Base-by-base conservation (phyloP, 208 protist species). In the Porcisia hertigi region DNA sequence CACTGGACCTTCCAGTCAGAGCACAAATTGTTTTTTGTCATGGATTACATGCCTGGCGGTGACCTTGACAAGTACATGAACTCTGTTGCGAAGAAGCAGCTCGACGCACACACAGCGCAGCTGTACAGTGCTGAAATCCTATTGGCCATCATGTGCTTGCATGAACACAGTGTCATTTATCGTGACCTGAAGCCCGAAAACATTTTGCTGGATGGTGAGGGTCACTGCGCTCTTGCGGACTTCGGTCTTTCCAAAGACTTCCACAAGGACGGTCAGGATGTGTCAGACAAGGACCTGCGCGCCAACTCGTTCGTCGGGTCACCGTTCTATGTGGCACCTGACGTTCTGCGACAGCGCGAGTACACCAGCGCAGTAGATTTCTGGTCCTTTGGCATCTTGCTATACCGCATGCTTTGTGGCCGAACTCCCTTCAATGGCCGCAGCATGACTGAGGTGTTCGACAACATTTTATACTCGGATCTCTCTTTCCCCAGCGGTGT, bases 311-410 rank as follows among this genome's bases (percentile, higher is more conserved):
- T 98, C 78, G 95, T 97, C 14, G 97, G 97, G 53, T 97, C 96
- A 9, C 96, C 96, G 41, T 96, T 97, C 83, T 98, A 98, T 86
- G 92, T 98, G 45, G 94, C 98, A 1, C 96, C 98, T 12, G 98
- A 99, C 84, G 96, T 99, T 65, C 86, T 99, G 30, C 86, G 89
- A 54, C 92, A 97, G 45, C 87, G 88, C 52, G 95, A 97, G 59
- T 98, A 99, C 91, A 98, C 98, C 20, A 98, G 97, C 75, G 94
- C 96, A 8, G 96, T 99, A 9, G 98, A 99, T 83, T 99, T 98
- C 88, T 99, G 98, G 98, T 97, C 94, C 18, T 98, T 99, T 84
- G 98, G 98, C 59, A 98, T 99, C 69, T 76, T 99, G 14, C 84
- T 99, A n/a, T 99, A 99, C 88, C 97, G 98, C 79, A 98, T 99